Evolutionary conservation across 331 rosid genomes (phyloP).

Genomic region (Rhamnella rubrinervis): DNA sequence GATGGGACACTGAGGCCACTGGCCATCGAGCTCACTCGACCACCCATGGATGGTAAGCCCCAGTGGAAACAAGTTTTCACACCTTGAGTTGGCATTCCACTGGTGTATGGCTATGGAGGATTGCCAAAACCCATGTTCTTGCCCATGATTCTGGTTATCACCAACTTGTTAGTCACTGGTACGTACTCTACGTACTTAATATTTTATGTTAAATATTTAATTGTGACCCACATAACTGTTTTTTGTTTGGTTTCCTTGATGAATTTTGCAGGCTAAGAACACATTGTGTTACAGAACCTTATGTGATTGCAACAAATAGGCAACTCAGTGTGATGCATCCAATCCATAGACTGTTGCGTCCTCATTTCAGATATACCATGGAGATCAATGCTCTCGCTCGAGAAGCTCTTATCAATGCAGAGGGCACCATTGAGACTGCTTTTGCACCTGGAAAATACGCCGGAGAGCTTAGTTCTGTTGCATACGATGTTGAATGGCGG

Average conservation of each 20-base stretch:
- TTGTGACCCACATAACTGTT: no score
- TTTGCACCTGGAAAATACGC: slow-evolving; percentile 33
- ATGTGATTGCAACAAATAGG: slow-evolving; percentile 40
- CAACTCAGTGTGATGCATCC: slow-evolving; percentile 58
- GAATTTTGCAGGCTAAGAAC: slow-evolving; percentile 38
- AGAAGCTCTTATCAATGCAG: slow-evolving; percentile 39
- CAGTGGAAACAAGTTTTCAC: slow-evolving; percentile 44
- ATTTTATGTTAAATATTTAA: background rate
- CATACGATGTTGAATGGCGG: slow-evolving; percentile 39
- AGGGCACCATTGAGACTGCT: slow-evolving; percentile 34
- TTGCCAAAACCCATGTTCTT: slow-evolving; percentile 60
- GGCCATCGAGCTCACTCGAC: slow-evolving; percentile 58
- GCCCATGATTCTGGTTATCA: slow-evolving; percentile 51
- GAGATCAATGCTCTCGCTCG: slow-evolving; percentile 56
- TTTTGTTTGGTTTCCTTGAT: no score
- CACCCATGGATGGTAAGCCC: slow-evolving; percentile 25
- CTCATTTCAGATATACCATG: slow-evolving; percentile 51
- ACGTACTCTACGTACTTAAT: background rate
- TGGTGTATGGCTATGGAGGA: slow-evolving; percentile 49
- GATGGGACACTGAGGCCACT: slow-evolving; percentile 37
- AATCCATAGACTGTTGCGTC: slow-evolving; percentile 40
- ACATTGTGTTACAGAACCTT: slow-evolving; percentile 41
- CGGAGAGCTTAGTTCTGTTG: slow-evolving; percentile 39
- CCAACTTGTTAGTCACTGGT: slow-evolving; percentile 58
- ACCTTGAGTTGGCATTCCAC: slow-evolving; percentile 40